Base-by-base conservation (phyloP, 257 asterid species). In the Misopates orontium region DNA sequence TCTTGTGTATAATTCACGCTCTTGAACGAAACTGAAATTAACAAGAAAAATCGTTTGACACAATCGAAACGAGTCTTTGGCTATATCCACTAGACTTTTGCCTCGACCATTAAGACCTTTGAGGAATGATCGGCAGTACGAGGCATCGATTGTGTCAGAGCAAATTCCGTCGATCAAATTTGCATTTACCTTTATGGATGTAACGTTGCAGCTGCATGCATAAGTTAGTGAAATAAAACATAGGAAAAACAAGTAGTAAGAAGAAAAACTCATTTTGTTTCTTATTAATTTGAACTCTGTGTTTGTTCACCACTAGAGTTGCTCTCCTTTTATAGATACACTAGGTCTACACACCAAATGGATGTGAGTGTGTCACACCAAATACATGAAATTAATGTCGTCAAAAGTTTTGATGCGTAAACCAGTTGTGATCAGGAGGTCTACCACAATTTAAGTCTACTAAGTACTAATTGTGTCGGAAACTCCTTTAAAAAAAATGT, bases 11-110 rank as follows among this genome's bases (percentile, higher is more conserved):
- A 13, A 4, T 52, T 70, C 64, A 0, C 57, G 69, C 4, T 15
- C 64, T 13, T 53, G 75, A 44, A 54, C 54, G 9, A 54, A 58
- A 12, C 63, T 52, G 24, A 62, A 42, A 3, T 14, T 15, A 0
- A 62, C 16, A 20, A 12, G 16, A 16, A 62, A 4, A 50, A n/a
- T 25, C 10, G 8, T 61, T 25, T 4, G 18, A 64, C 31, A 11
- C 59, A 41, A 18, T 10, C n/a, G 1, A 0, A 71, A 53, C 44
- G 50, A 1, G 13, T 18, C 7, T 4, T 67, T 8, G 0, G 57
- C 71, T 2, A 52, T 7, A n/a, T 41, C 62, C 0, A 6, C 18
- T 17, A 58, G 13, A 18, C 23, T 58, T 17, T 58, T 24, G 2
- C 63, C 63, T 0, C 44, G 8, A n/a, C 8, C 44, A 58, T 58